Conservation (phyloP, 1,284 basidiomycete species). For the Ceratobasidium sp. region DNA sequence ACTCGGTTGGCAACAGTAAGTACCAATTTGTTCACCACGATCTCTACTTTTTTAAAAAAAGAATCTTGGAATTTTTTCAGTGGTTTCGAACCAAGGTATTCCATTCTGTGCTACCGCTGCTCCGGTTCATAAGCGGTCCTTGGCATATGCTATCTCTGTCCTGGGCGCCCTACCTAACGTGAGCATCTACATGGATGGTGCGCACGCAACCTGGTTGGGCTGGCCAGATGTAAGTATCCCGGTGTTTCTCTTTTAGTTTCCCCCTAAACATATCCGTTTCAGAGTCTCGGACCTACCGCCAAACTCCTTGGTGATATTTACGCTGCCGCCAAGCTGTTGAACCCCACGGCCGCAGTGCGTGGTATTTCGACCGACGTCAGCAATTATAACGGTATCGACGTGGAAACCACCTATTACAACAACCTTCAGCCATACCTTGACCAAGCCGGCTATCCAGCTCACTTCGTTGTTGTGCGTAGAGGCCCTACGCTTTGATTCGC, state of each 20-base stretch:
- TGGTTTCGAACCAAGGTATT: conserved; percentile 24
- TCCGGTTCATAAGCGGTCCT: conserved; percentile 20
- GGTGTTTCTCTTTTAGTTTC: too few species aligned
- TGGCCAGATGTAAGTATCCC: conserved; percentile 21
- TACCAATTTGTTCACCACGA: background rate
- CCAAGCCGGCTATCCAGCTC: conserved; percentile 17
- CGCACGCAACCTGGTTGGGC: conserved; percentile 31
- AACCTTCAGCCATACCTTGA: conserved; percentile 16
- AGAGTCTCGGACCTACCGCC: conserved; percentile 34
- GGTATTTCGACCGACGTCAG: conserved; percentile 30
- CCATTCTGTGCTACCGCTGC: conserved; percentile 28
- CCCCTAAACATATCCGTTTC: background rate
- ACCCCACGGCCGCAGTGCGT: conserved; percentile 10
- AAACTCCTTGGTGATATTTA: conserved; percentile 27
- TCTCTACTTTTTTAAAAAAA: background rate
- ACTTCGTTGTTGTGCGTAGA: conserved; percentile 29
- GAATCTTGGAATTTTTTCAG: background rate
- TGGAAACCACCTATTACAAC: conserved; percentile 18
- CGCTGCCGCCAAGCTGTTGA: conserved; percentile 19
- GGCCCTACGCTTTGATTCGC: background rate
- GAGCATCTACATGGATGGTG: conserved; percentile 23
- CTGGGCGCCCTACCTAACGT: conserved; percentile 24
- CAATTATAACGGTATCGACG: conserved; percentile 33
- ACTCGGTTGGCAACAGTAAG: conserved; percentile 36
- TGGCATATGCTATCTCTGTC: conserved; percentile 26